Percentiles rank a stretch among this genome's conserved stretches.
These are phyloP conservation scores for Alternaria atra DNA, from an alignment of 2,329 filamentous ascomycete species.

Conservation along the genomic window DNA sequence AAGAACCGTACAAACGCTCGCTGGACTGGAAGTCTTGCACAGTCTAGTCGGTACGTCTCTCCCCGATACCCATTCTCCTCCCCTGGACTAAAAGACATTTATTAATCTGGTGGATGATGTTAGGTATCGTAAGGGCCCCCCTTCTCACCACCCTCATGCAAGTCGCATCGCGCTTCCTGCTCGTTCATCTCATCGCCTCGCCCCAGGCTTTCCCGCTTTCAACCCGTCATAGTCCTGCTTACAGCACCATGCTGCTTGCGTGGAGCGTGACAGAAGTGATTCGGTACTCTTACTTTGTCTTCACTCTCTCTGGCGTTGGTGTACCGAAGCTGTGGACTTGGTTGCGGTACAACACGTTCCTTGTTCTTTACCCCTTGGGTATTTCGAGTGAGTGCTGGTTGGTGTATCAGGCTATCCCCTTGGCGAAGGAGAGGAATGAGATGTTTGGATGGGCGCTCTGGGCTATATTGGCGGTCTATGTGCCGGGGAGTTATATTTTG, in stretches of 20 bases:
- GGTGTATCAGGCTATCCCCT: conserved; percentile 74
- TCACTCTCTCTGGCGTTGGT: conserved; percentile 67
- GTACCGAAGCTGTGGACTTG: conserved; percentile 76
- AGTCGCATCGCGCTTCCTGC: conserved; percentile 83
- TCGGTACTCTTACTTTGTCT: conserved; percentile 89
- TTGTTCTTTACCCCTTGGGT: conserved; percentile 89
- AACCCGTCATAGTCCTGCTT: conserved; percentile 66
- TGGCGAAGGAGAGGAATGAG: conserved; percentile 62
- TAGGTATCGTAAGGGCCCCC: conserved; percentile 86
- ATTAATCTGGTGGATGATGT: neutral
- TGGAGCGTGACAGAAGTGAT: conserved; percentile 94
- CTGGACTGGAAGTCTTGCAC: conserved; percentile 84
- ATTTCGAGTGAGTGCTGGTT: conserved; percentile 88
- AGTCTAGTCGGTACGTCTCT: conserved; percentile 71
- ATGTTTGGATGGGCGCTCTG: conserved; percentile 69
- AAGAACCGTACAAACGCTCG: conserved; percentile 84
- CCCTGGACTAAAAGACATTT: too few species aligned
- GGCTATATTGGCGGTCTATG: conserved; percentile 75
- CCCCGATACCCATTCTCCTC: neutral
- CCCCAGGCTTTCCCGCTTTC: conserved; percentile 70
- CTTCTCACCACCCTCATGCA: conserved; percentile 89
- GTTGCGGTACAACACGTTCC: conserved; percentile 91
- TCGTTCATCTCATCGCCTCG: conserved; percentile 86
- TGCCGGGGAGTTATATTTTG: conserved; percentile 82
- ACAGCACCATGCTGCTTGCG: conserved; percentile 81